Base-by-base conservation (phyloP, 371 early-diverging fungal species). In the Mycotypha africana region DNA sequence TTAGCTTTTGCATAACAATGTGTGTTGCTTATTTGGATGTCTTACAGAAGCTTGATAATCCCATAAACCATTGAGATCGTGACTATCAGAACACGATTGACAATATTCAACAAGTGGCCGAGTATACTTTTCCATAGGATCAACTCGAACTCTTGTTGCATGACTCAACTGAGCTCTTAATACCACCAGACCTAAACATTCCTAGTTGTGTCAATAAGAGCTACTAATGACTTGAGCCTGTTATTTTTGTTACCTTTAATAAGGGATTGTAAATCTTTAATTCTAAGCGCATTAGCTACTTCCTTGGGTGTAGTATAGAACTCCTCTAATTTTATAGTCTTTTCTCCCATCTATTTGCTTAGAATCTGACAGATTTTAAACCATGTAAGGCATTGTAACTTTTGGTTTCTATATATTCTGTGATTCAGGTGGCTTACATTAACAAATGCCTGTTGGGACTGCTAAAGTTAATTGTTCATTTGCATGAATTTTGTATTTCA, bases 71-170 rank as follows among this genome's bases (percentile, higher is more conserved):
- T 44, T 56, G 15, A 74, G 59, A 33, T 58, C 61, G 3, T 47
- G 44, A 34, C 61, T 47, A 38, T 74, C 70, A 14, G 42, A 37
- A 22, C 67, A 69, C 6, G 56, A 55, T 38, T 74, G 74, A 17
- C 67, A 47, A 39, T 69, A 74, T 53, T 74, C 74, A 14, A 74
- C 67, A 34, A 74, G 59, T 6, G 70, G 67, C 30, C 62, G 45
- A 4, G 74, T 70, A 11, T 51, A 30, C 32, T 64, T 67, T 41
- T 56, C 67, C 11, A 58, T 63, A 4, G 74, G 74, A 62, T 74
- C 70, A 12, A 74, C 57, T 17, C 67, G 60, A 26, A 49, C 44
- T 19, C 49, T 51, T 11, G 65, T 56, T 3, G 70, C 70, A 28
- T 54, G 51, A 2, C 39, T 38, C 2, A 74, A 44, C 28, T 74